Evolutionary conservation across 108 stramenopile genomes (phyloP).

Genomic region (Fistulifera solaris): DNA sequence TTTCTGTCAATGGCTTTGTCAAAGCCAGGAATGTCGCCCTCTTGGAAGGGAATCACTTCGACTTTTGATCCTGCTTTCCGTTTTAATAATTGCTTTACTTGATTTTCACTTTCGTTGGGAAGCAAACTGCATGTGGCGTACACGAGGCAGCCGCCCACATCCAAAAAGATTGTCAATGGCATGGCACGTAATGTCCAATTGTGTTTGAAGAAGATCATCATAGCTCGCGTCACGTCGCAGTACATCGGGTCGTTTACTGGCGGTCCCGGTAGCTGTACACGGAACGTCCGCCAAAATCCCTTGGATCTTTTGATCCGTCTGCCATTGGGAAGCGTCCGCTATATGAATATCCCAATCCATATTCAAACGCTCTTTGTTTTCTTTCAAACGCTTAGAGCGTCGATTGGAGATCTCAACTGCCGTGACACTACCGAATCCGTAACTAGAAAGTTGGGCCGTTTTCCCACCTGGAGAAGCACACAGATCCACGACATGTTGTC

Average conservation of each 20-base stretch:
- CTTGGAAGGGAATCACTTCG: conserved; percentile 50
- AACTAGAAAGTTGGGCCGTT: conserved; percentile 86
- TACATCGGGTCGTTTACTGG: conserved; percentile 69
- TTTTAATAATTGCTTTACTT: conserved; percentile 49
- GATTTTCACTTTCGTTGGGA: conserved; percentile 66
- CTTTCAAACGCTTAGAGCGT: conserved; percentile 32
- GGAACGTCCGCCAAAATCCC: conserved; percentile 74
- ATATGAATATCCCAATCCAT: conserved; percentile 47
- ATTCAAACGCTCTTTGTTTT: conserved; percentile 50
- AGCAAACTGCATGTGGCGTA: conserved; percentile 78
- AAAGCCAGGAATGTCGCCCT: conserved; percentile 69
- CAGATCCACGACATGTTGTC: conserved; percentile 83
- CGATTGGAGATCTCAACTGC: conserved; percentile 52
- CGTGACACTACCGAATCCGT: conserved; percentile 61
- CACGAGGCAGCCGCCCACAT: conserved; percentile 53
- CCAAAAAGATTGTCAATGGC: conserved; percentile 53
- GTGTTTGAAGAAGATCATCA: conserved; percentile 36
- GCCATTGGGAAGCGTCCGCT: conserved; percentile 46
- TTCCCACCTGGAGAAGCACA: conserved; percentile 97
- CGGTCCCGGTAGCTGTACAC: conserved; percentile 74
- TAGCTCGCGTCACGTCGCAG: conserved; percentile 30
- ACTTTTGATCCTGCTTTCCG: conserved; percentile 8
- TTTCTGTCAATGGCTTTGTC: conserved; percentile 66
- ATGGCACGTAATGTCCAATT: conserved; percentile 46
- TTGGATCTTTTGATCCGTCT: conserved; percentile 21